phyloP scores from a whole-genome alignment of 139 green algal genomes.

The Chlamydomonas sphaeroides region DNA sequence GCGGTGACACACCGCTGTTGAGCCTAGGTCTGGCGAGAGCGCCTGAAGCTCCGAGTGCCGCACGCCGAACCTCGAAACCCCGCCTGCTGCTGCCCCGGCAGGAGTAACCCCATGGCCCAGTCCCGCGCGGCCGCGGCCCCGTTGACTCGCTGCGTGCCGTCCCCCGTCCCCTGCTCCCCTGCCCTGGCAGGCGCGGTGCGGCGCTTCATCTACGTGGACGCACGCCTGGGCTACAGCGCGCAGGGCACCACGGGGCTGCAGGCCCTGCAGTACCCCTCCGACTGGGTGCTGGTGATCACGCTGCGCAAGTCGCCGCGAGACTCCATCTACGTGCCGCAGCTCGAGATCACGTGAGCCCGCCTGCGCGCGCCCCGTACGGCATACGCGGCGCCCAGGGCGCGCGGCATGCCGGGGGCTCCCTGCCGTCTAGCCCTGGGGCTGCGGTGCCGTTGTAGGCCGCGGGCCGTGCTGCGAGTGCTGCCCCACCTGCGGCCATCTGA shows the following conservation, averaged over 20 bases:
- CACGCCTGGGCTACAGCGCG: conserved; percentile 33
- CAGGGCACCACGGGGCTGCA: conserved; percentile 2
- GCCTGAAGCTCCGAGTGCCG: no score
- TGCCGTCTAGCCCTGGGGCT: no score
- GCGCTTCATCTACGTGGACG: conserved; percentile 67
- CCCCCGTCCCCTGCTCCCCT: not conserved
- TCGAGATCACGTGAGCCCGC: conserved; percentile 55
- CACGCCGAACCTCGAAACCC: not conserved
- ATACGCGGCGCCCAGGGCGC: no score
- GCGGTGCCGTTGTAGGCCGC: no score
- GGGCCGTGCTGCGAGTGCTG: no score
- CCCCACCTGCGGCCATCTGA: no score
- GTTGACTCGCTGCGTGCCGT: no score
- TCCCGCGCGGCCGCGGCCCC: no score
- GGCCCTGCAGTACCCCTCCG: conserved; percentile 44
- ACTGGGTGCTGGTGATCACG: conserved; percentile 46
- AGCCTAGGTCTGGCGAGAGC: no score
- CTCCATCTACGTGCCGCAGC: conserved; percentile 56
- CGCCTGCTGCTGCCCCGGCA: not conserved
- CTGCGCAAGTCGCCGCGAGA: conserved; percentile 37
- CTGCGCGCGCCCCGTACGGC: not conserved
- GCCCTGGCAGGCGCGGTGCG: conserved; percentile 52
- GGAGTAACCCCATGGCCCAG: no score
- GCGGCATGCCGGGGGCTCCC: no score
- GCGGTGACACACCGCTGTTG: no score